Evolutionary conservation across 2,329 filamentous ascomycete species (phyloP), one percentile per base, ranked within the genome.

Genomic region (Pleomassaria siparia): DNA sequence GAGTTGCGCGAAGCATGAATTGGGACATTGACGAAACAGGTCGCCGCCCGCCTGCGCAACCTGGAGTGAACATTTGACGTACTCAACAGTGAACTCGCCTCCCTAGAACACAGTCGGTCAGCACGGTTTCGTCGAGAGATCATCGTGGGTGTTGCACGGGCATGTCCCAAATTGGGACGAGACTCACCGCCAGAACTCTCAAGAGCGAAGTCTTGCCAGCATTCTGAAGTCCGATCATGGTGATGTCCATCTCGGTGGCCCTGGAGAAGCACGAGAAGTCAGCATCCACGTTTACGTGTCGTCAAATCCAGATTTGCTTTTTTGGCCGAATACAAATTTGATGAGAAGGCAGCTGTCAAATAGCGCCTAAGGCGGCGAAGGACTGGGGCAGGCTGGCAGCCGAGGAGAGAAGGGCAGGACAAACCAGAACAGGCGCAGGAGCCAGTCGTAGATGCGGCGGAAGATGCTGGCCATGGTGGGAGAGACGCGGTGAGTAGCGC

Each of bases 171-270:
- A 63, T 51, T n/a, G 54, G 62, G 64, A 59, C 59, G 59, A 50
- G 50, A 75, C 92, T 83, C 85, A 99, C 94, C 78, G 92, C 91
- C 63, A 99, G 81, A 64, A 97, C 92, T 63, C 91, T 84, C 72
- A 99, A 79, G 67, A 99, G 75, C 53, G 92, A 97, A 30, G 94
- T 97, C 78, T 99, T 99, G 67, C 94, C 94, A 50, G 94, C 94
- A 76, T 97, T 97, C 72, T 99, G 94, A 69, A 99, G 78, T 20
- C 94, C 94, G 71, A 99, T 92, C 87, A 99, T 95, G 61, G 94
- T 97, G 70, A 99, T 92, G 76, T 99, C 94, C 91, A 99, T 96
- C 79, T 99, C 94, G 59, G 91, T 95, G 60, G 92, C 91, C 94
- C 92, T 96, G 53, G 22, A n/a, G 58, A 43, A 53, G 47, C 44